Percentiles rank a stretch among this genome's conserved stretches.
Evolutionary conservation across 345 rosid genomes (phyloP).

Genomic region (Geranium rotundifolium): DNA sequence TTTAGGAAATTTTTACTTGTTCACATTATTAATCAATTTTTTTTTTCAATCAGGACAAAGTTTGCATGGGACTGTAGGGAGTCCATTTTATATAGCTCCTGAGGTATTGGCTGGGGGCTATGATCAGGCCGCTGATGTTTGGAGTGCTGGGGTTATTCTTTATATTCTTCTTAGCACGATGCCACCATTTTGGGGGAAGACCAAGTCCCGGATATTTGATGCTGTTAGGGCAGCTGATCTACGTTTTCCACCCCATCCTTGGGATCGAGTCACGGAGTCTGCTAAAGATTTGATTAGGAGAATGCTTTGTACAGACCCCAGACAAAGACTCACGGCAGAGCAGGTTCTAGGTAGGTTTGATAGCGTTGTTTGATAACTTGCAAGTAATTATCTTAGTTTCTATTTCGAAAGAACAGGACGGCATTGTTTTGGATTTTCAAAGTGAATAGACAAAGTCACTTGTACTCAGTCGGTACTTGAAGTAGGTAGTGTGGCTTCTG

Average conservation of each 20-base stretch:
- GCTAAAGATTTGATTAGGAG: slow-evolving; percentile 43
- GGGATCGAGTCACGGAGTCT: slow-evolving; percentile 43
- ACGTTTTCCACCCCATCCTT: slow-evolving; percentile 44
- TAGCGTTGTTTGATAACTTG: background rate
- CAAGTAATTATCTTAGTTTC: slow-evolving; percentile 1
- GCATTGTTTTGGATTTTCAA: background rate
- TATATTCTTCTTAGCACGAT: slow-evolving; percentile 55
- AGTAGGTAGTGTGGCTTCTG: background rate
- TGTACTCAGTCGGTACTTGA: background rate
- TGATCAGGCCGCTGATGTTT: slow-evolving; percentile 61
- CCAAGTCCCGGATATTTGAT: slow-evolving; percentile 56
- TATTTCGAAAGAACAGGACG: background rate
- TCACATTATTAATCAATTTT: slow-evolving; percentile 5
- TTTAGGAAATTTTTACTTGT: background rate
- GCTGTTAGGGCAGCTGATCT: slow-evolving; percentile 55
- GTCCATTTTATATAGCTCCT: slow-evolving; percentile 71
- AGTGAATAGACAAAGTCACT: background rate
- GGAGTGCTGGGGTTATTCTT: slow-evolving; percentile 71
- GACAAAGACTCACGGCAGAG: slow-evolving; percentile 33
- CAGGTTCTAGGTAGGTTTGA: slow-evolving; percentile 49
- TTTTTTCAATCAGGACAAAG: slow-evolving; percentile 33
- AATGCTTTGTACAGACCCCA: slow-evolving; percentile 47
- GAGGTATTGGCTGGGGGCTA: slow-evolving; percentile 57
- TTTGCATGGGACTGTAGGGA: slow-evolving; percentile 57
- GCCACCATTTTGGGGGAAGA: slow-evolving; percentile 67